Base-by-base conservation (phyloP, 2,329 filamentous ascomycete species). In the Sclerotinia spermophila region DNA sequence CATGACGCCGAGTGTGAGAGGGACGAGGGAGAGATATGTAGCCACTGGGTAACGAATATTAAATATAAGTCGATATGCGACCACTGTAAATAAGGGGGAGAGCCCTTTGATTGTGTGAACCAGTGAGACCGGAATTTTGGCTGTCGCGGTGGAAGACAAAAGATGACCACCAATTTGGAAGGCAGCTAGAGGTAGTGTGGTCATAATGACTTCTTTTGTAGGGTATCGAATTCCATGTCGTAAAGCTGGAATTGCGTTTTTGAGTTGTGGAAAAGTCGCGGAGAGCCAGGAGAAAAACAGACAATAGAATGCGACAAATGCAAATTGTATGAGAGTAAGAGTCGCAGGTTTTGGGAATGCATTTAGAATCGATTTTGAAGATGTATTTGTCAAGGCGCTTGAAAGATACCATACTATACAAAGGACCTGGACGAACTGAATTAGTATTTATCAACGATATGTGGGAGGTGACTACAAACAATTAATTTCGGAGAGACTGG, bases 51-150 rank as follows among this genome's bases (percentile, higher is more conserved):
- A 98, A 75, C 88, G 89, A 72, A 98, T 96, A 76, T 93, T 87
- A 82, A 95, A 97, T 79, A 97, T 86, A 74, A 97, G 82, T 68
- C 96, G 90, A 80, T 99, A 99, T 67, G 96, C 96, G 69, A 97
- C 81, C 56, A 99, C 96, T 0, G 96, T 99, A 80, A 99, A 96
- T 11, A 99, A 85, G 5, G 96, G 96, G 3, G 95, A 98, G 38
- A 99, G 88, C 11, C 96, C 96, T 83, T 99, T 99, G 82, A 99
- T 98, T 1, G 96, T 99, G 81, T 99, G 96, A 5, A 99, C 96
- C 48, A 99, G 86, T 10, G 96, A 98, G 1, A 99, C 96, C 0
- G 96, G 95, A 69, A 99, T 98, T 79, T 94, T 92, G 66, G 93
- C 91, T 44, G 95, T 99, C 40, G 96, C 95, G 74, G 94, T 96